Evolutionary conservation across 2,329 filamentous ascomycete species (phyloP).

Genomic region (Helotiales sp.): DNA sequence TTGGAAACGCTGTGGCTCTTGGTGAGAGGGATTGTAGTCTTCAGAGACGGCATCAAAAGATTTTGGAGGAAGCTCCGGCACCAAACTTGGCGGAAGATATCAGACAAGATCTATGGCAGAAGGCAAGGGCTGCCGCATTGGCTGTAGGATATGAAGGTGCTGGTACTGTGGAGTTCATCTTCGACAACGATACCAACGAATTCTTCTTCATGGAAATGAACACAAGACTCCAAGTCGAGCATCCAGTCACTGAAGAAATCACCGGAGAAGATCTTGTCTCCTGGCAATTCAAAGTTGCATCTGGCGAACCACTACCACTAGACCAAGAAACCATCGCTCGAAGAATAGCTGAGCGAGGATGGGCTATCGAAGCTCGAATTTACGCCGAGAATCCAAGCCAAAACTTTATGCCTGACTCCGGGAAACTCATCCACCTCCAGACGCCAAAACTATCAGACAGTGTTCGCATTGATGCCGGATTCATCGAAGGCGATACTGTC

Average conservation of each 20-base stretch:
- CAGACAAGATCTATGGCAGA: constrained; percentile 62
- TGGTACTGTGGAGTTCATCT: constrained; percentile 87
- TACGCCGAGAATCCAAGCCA: constrained; percentile 93
- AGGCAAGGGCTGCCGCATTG: constrained; percentile 64
- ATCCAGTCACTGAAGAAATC: constrained; percentile 85
- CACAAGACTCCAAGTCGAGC: constrained; percentile 92
- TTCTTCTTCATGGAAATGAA: constrained; percentile 87
- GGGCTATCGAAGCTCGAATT: constrained; percentile 92
- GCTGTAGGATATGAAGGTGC: constrained; percentile 87
- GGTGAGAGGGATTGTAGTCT: constrained; percentile 88
- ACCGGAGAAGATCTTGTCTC: constrained; percentile 80
- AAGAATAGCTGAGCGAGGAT: constrained; percentile 73
- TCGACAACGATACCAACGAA: constrained; percentile 76
- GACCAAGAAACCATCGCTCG: constrained; percentile 65
- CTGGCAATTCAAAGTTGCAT: constrained; percentile 91
- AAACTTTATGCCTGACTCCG: constrained; percentile 93
- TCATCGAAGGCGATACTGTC: constrained; percentile 86
- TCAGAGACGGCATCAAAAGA: constrained; percentile 85
- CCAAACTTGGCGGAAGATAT: constrained; percentile 62
- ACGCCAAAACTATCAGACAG: constrained; percentile 70
- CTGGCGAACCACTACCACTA: constrained; percentile 65
- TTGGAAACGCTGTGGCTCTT: constrained; percentile 77
- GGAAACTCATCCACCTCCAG: constrained; percentile 78
- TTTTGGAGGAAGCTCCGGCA: constrained; percentile 85
- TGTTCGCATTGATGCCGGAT: constrained; percentile 90